phyloP scores from a whole-genome alignment of 2,329 filamentous ascomycete species.

The Pestalotiopsis sp. region DNA sequence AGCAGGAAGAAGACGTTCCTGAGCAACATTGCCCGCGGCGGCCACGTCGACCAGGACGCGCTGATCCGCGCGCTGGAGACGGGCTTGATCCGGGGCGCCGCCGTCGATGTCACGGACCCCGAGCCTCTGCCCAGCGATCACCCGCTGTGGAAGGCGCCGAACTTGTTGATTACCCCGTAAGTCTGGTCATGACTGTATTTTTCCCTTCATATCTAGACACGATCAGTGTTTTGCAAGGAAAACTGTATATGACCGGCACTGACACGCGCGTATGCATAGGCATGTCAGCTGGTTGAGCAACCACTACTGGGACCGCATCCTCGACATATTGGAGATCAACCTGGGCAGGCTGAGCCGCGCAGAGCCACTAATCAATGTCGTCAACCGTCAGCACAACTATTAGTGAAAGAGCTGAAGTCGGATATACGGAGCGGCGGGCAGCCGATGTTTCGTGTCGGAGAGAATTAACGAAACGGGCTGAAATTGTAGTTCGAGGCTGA shows the following conservation, averaged over 20 bases:
- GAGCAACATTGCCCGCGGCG: slow-evolving; percentile 64
- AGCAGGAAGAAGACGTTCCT: slow-evolving; percentile 50
- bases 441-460: not conserved
- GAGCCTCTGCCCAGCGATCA: slow-evolving; percentile 66
- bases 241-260: not conserved
- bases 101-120: slow-evolving; percentile 71
- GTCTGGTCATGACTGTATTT: not conserved
- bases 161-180: slow-evolving; percentile 54
- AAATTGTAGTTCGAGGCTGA: not conserved
- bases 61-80: slow-evolving; percentile 55
- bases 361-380: slow-evolving; percentile 30
- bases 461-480: not conserved
- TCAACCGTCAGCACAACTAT: slow-evolving; percentile 32
- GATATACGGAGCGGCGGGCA: not conserved
- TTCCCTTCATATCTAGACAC: no score
- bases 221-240: not conserved
- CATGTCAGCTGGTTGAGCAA: slow-evolving; percentile 33
- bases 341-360: slow-evolving; percentile 29
- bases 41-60: slow-evolving; percentile 41
- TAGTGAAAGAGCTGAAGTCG: slow-evolving; percentile 15
- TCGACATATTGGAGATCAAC: slow-evolving; percentile 31
- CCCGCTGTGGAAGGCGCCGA: slow-evolving; percentile 64
- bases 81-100: slow-evolving; percentile 53
- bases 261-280: not conserved
- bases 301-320: slow-evolving; percentile 26